Base-by-base conservation (phyloP, 441 rosid species). In the Bocquillonia castaneifolia region DNA sequence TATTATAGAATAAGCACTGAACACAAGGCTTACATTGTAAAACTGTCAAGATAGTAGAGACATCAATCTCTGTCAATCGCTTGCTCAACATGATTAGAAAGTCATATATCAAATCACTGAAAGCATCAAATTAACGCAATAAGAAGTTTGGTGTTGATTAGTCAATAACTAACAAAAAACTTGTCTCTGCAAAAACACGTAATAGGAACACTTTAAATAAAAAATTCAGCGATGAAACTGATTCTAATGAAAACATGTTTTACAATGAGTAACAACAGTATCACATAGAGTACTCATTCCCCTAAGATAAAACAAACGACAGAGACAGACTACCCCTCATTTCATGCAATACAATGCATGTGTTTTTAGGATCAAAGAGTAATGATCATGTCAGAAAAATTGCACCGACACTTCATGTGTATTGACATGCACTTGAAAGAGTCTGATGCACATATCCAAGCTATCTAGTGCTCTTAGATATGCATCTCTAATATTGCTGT, bases 91-190 rank as follows among this genome's bases (percentile, higher is more conserved):
- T 81, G 82, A 77, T 78, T 67, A 93, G 77, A 66, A 91, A 88
- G 82, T 93, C 92, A 64, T 85, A 88, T 61, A 91, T 88, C 78
- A 93, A 77, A 77, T 91, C 97, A 84, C 98, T 93, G 92, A 72
- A 79, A 75, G 40, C 61, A 81, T 20, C 23, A 65, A 73, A 54
- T 22, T 42, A 59, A 32, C 44, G 48, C 40, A 56, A 44, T 77
- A 31, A 69, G 5, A 72, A 51, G 63, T 28, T 62, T 42, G 32
- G 66, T 37, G 18, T 51, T 37, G 28, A 69, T 13, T 28, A 61
- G 47, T 47, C 20, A 22, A 42, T 15, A 52, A 59, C n/a, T 23
- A 53, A 28, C 7, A 62, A 6, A 10, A n/a, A 40, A 6, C 8
- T 66, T 3, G n/a, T n/a, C n/a, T n/a, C n/a, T n/a, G n/a, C n/a